Evolutionary conservation across 2,329 filamentous ascomycete species (phyloP), one percentile per base, ranked within the genome.

Genomic region (Paraphoma chrysanthemicola): DNA sequence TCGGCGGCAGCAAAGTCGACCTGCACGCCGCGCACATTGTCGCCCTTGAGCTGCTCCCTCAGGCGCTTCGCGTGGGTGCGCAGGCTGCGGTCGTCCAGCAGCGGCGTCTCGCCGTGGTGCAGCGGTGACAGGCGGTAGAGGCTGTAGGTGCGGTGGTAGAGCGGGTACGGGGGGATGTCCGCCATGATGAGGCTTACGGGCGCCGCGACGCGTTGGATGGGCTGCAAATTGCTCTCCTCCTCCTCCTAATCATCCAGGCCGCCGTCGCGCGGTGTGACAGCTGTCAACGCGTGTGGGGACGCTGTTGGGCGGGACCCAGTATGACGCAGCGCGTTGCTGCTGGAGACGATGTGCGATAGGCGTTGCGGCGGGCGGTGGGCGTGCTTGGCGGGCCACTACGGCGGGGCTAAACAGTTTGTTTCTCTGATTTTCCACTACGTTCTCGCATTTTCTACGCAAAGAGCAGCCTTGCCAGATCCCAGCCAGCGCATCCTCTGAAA

Each of bases 121-220:
- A 86, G 78, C n/a, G 82, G 82, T 4, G 83, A 84, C 8, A 85
- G 70, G 60, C 82, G 82, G 67, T 84, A 82, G 48, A 82, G 71
- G n/a, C 74, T 81, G 78, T 82, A 85, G 29, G 82, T 84, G n/a
- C 79, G 79, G 64, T 82, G 80, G 64, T 83, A 82, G 39, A 85
- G 74, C 10, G 82, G 80, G 52, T 79, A 79, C 16, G 70, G 66
- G 7, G 73, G 71, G 36, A 75, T 71, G 52, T 73, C 69, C 53
- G 68, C 69, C 74, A 77, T 77, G 56, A 55, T 46, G n/a, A 47
- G 16, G 48, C 28, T 43, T 38, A 16, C 28, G 18, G 18, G 10
- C n/a, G 28, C 17, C 33, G 33, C 31, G 39, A 23, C 38, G 39
- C 39, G 48, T 50, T 44, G 48, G 4, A 30, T 16, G 36, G 45